A percentile compares a stretch with the other conserved stretches of the same genome.
Conservation (phyloP, 1,284 basidiomycete genomes). For the Kalmanozyma brasiliensis region DNA sequence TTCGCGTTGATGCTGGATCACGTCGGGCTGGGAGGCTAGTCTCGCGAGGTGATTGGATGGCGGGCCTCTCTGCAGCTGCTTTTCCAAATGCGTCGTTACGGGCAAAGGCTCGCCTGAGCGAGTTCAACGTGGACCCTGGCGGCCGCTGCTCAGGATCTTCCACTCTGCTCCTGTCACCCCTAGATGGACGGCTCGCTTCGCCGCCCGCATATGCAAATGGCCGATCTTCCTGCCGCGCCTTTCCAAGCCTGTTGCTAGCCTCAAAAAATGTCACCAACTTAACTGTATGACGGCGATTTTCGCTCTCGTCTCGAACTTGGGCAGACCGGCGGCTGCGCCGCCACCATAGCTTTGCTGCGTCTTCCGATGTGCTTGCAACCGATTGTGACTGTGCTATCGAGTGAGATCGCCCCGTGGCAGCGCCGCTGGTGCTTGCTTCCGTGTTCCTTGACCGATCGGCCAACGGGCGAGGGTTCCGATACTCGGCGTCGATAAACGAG, state of each 20-base stretch:
- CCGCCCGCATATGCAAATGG: not conserved
- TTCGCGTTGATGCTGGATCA: constrained; percentile 34
- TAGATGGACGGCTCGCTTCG: constrained; percentile 22
- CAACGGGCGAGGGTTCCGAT: no score
- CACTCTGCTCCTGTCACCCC: constrained; percentile 1
- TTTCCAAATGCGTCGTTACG: constrained; percentile 33
- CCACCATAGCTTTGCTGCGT: not conserved
- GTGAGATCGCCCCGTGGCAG: no score
- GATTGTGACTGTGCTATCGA: no score
- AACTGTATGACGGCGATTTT: no score
- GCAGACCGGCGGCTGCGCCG: constrained; percentile 5
- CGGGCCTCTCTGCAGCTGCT: constrained; percentile 10
- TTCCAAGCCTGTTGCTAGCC: not conserved
- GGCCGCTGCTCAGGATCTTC: not conserved
- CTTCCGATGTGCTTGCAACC: not conserved
- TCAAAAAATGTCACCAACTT: not conserved
- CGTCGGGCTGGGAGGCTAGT: no score
- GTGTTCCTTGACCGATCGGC: no score
- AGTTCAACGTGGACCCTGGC: constrained; percentile 12
- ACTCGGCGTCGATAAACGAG: no score
- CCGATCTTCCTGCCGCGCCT: constrained; percentile 5
- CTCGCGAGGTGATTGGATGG: not conserved
- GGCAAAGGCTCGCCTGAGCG: constrained; percentile 1
- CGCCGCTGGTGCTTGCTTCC: no score
- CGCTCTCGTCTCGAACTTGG: not conserved